A percentile compares a stretch with the other conserved stretches of the same genome.
Evolutionary conservation across 148 eudicot species (phyloP).

Genomic region (Rhododendron kiyosumense): DNA sequence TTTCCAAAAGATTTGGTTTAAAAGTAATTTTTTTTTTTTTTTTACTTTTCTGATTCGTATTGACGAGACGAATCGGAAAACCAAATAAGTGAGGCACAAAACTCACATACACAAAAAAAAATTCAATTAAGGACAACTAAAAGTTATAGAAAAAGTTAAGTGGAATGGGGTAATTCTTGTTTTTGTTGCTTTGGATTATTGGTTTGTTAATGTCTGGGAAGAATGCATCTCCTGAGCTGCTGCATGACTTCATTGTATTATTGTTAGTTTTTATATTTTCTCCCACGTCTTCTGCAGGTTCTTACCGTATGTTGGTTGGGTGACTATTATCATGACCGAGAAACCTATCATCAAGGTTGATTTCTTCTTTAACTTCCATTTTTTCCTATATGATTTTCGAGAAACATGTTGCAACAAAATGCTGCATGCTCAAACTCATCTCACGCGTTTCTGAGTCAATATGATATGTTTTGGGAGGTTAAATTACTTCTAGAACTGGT

Average conservation of each 20-base stretch:
- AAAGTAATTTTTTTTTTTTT: too few species aligned
- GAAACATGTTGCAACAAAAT: neutral
- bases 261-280: neutral
- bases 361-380: neutral
- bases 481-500: neutral
- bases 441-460: neutral
- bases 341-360: conserved; percentile 43
- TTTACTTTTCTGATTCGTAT: too few species aligned
- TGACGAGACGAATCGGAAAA: too few species aligned
- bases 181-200: neutral
- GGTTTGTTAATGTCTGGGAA: neutral
- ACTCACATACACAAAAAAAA: too few species aligned
- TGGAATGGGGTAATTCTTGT: neutral
- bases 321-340: conserved; percentile 22
- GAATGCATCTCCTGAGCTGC: neutral
- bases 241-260: neutral
- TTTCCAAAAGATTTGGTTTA: too few species aligned
- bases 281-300: conserved; percentile 12
- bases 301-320: conserved; percentile 30
- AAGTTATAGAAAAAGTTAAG: too few species aligned
- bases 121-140: too few species aligned
- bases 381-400: neutral
- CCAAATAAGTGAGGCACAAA: too few species aligned
- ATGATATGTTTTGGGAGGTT: neutral
- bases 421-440: neutral